phyloP scores from a whole-genome alignment of 2,329 filamentous ascomycete genomes.

The Fusarium nodosum region DNA sequence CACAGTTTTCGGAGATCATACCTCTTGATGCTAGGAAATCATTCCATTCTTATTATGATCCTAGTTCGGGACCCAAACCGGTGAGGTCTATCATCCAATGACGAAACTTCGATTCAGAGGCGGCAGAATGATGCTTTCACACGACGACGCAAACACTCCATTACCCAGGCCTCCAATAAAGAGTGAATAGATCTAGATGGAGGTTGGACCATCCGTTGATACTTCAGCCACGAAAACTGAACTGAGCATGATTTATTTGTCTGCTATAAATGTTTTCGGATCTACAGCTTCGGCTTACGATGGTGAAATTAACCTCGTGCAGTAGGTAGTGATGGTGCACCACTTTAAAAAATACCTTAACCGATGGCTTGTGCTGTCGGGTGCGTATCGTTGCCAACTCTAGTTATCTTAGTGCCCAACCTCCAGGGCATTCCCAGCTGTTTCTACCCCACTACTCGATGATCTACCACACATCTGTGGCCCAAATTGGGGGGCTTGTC shows the following conservation, averaged over 20 bases:
- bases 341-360: conserved; percentile 38
- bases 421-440: conserved; percentile 11
- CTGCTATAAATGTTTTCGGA: neutral
- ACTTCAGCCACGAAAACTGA: neutral
- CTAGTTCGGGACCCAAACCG: conserved; percentile 15
- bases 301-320: conserved; percentile 33
- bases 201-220: neutral
- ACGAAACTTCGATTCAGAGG: conserved; percentile 15
- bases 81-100: conserved; percentile 28
- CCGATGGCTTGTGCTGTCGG: conserved; percentile 16
- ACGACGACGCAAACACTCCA: conserved; percentile 38
- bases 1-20: conserved; percentile 1
- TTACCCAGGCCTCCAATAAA: neutral
- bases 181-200: neutral
- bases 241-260: neutral
- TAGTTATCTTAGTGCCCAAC: conserved; percentile 34
- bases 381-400: conserved; percentile 38
- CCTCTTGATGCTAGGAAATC: neutral
- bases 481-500: conserved; percentile 23
- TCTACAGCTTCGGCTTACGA: conserved; percentile 25
- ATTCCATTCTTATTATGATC: neutral
- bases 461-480: conserved; percentile 30
- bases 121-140: conserved; percentile 34
- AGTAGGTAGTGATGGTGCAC: conserved; percentile 34
- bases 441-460: conserved; percentile 23